Evolutionary conservation across 164 flowering plant genomes (phyloP), one percentile per base, ranked within the genome.

Genomic region (Vitis rotundifolia): DNA sequence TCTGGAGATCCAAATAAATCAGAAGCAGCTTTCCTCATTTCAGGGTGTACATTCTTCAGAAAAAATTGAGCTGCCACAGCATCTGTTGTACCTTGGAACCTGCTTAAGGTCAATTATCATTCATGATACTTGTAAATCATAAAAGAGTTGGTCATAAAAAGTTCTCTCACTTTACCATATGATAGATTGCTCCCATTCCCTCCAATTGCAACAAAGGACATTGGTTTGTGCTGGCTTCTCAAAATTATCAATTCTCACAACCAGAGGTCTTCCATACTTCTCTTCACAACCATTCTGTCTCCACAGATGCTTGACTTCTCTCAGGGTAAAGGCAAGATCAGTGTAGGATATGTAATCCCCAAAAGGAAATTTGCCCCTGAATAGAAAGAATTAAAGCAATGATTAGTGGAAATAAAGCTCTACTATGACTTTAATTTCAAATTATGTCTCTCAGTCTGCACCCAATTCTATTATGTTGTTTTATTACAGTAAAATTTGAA

Each of bases 251-350:
- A 81, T 85, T 72, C 97, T 88, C 82, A 90, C 86, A 37, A 80
- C 79, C 65, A 91, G 79, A 71, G 73, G 88, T 67, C 89, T 85
- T 61, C 84, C 80, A 71, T 86, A 86, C 68, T 78, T 88, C 44
- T 74, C 76, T 58, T 79, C 50, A 74, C 99, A 95, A 48, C 83
- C 80, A 75, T 95, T 85, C 31, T 63, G 79, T 76, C 91, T 87
- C 99, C 99, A 95, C 5, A 91, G 83, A 88, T 95, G 98, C 82
- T 93, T 95, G 59, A 95, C 88, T 82, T 95, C 99, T 74, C 77
- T 82, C 79, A 95, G 66, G 54, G 97, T 91, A 78, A 95, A 95
- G 70, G 97, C 73, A 37, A 75, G 64, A 50, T 85, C 81, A 48
- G 94, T 80, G 66, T 95, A 95, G 68, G 89, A 79, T 57, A 95